These are phyloP conservation scores for Lepiota venenata DNA, from an alignment of 768 basidiomycete genomes.

Conservation along the genomic window DNA sequence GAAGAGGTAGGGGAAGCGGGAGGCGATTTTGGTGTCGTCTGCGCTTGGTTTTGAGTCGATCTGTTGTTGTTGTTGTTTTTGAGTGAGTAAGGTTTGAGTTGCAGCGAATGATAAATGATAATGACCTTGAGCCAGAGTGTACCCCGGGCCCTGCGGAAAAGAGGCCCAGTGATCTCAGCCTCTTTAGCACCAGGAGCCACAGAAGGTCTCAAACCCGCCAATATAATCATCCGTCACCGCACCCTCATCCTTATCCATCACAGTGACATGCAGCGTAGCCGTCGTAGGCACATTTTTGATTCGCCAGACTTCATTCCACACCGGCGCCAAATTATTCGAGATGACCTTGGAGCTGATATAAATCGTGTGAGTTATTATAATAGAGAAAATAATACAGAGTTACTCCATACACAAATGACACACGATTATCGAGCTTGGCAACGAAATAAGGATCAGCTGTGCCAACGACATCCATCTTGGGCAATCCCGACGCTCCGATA, in stretches of 20 bases:
- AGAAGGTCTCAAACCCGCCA: slow-evolving; percentile 55
- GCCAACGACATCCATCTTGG: slow-evolving; percentile 66
- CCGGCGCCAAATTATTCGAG: slow-evolving; percentile 50
- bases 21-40: slow-evolving; percentile 26
- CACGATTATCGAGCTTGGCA: slow-evolving; percentile 57
- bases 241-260: slow-evolving; percentile 69
- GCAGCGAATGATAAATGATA: too few relatives aligned
- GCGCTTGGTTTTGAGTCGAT: slow-evolving; percentile 50
- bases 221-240: slow-evolving; percentile 57
- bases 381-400: not conserved
- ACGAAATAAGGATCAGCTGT: slow-evolving; percentile 71
- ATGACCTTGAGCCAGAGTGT: slow-evolving; percentile 75
- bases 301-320: slow-evolving; percentile 76
- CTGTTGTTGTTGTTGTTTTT: slow-evolving; percentile 26
- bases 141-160: slow-evolving; percentile 48
- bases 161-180: slow-evolving; percentile 51
- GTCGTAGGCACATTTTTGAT: slow-evolving; percentile 68
- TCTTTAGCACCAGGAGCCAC: slow-evolving; percentile 61
- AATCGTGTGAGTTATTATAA: too few relatives aligned
- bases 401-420: slow-evolving; percentile 60
- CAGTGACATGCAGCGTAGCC: slow-evolving; percentile 55
- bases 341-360: slow-evolving; percentile 60
- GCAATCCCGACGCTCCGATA: slow-evolving; percentile 66
- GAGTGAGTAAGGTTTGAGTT: too few relatives aligned
- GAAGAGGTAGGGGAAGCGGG: slow-evolving; percentile 55